Evolutionary conservation across 1,284 basidiomycete species (phyloP).

Genomic region (Psilocybe mexicana): DNA sequence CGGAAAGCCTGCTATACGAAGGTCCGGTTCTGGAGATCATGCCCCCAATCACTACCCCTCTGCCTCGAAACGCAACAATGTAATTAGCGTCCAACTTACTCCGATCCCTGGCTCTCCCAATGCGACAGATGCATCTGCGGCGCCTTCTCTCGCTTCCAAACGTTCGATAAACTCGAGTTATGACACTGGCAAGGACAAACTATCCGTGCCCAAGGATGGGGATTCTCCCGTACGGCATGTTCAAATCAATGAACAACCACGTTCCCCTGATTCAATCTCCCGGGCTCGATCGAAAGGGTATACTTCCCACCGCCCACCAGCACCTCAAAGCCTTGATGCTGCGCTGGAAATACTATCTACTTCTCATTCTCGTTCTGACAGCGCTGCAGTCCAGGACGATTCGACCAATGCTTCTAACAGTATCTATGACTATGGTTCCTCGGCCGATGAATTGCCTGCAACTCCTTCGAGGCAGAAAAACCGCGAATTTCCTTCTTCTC

Average conservation of each 20-base stretch:
- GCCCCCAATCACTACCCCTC: constrained; percentile 26
- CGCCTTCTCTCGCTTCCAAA: constrained; percentile 42
- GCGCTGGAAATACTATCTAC: constrained; percentile 53
- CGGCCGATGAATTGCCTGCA: constrained; percentile 28
- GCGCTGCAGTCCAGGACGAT: constrained; percentile 22
- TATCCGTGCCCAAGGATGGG: constrained; percentile 20
- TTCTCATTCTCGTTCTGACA: constrained; percentile 47
- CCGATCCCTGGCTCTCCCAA: constrained; percentile 65
- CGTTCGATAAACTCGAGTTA: constrained; percentile 25
- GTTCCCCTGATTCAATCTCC: constrained; percentile 34
- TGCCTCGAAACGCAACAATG: constrained; percentile 29
- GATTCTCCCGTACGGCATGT: constrained; percentile 26
- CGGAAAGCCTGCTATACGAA: constrained; percentile 32
- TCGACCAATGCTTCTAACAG: constrained; percentile 32
- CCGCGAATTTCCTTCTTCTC: constrained; percentile 39
- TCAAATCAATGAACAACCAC: constrained; percentile 27
- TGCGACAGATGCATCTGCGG: constrained; percentile 49
- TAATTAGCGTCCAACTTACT: constrained; percentile 43
- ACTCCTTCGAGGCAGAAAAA: constrained; percentile 31
- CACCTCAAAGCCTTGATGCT: constrained; percentile 58
- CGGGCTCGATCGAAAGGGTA: constrained; percentile 50
- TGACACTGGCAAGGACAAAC: constrained; percentile 20
- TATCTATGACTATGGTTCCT: constrained; percentile 27
- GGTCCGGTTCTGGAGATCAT: constrained; percentile 42
- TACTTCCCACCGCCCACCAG: constrained; percentile 44